Evolutionary conservation across 2,329 filamentous ascomycete genomes (phyloP).

Genomic region (Penicillium psychrosexuale): DNA sequence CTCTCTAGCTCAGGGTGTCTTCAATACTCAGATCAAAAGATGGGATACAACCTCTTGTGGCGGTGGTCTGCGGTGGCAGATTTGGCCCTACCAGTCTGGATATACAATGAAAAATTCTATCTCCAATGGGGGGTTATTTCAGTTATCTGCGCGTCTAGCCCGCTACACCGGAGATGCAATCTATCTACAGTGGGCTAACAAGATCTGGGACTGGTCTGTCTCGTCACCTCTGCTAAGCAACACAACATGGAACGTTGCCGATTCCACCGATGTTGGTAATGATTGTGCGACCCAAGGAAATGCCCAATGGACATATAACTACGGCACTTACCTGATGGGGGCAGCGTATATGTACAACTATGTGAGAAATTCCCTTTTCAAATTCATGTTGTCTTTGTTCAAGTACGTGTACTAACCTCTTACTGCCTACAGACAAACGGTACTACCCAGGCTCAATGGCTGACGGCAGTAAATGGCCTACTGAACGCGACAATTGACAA

Average conservation of each 20-base stretch:
- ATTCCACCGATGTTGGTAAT: slow-evolving; percentile 38
- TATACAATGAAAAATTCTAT: slow-evolving; percentile 14
- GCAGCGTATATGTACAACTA: slow-evolving; percentile 67
- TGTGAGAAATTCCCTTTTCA: slow-evolving; percentile 32
- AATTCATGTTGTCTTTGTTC: background rate
- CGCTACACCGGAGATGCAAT: slow-evolving; percentile 9
- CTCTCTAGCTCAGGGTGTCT: slow-evolving; percentile 11
- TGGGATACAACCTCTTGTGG: slow-evolving; percentile 13
- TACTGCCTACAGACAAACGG: slow-evolving; percentile 45
- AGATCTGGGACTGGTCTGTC: slow-evolving; percentile 17
- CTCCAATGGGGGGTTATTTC: slow-evolving; percentile 14
- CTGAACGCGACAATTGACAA: slow-evolving; percentile 47
- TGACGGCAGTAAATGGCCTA: slow-evolving; percentile 55
- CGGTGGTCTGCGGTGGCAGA: slow-evolving; percentile 16
- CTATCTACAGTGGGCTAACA: slow-evolving; percentile 15
- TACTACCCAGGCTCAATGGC: slow-evolving; percentile 52
- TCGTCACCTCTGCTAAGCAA: slow-evolving; percentile 10
- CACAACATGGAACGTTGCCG: slow-evolving; percentile 12
- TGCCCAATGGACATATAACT: slow-evolving; percentile 65
- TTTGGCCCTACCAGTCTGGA: slow-evolving; percentile 9
- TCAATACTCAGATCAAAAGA: slow-evolving; percentile 8
- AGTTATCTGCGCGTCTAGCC: slow-evolving; percentile 13
- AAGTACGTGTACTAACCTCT: background rate
- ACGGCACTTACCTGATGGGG: slow-evolving; percentile 58
- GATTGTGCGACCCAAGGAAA: slow-evolving; percentile 58